Evolutionary conservation across 306 rosid genomes (phyloP).

Genomic region (Crotalaria pallida): DNA sequence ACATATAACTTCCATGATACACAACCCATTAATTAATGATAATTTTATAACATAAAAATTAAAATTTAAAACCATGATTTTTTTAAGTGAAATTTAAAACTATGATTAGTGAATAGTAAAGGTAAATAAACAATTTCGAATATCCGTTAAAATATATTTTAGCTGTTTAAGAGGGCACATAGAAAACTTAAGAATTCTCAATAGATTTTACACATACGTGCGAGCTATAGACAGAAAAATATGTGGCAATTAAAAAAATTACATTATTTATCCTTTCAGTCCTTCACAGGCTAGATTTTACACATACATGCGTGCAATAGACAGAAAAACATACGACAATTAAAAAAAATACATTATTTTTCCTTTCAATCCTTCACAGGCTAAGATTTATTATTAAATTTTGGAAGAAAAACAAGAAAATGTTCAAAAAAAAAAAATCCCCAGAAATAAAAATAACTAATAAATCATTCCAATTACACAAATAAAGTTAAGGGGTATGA

Average conservation of each 20-base stretch:
- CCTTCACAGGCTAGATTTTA: conserved; percentile 4
- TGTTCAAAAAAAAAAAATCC: not conserved
- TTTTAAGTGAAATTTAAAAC: too few relatives aligned
- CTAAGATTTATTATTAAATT: not conserved
- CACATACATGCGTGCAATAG: too few relatives aligned
- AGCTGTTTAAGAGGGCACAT: not conserved
- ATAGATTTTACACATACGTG: not conserved
- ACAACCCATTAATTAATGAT: too few relatives aligned
- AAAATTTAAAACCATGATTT: too few relatives aligned
- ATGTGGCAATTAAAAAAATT: not conserved
- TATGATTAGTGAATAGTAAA: too few relatives aligned
- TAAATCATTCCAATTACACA: not conserved
- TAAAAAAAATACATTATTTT: not conserved
- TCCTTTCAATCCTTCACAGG: not conserved
- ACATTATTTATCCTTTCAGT: not conserved
- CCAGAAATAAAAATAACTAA: not conserved
- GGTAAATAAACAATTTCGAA: too few relatives aligned
- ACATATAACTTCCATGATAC: too few relatives aligned
- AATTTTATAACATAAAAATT: too few relatives aligned
- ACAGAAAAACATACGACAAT: not conserved
- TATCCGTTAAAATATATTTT: not conserved
- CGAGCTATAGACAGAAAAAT: not conserved
- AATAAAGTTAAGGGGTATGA: not conserved
- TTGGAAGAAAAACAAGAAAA: not conserved
- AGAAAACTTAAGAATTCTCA: not conserved